A percentile compares a stretch with the other conserved stretches of the same genome.
Conservation (phyloP, 2,329 filamentous ascomycete genomes). For the Epichloe sibirici region DNA sequence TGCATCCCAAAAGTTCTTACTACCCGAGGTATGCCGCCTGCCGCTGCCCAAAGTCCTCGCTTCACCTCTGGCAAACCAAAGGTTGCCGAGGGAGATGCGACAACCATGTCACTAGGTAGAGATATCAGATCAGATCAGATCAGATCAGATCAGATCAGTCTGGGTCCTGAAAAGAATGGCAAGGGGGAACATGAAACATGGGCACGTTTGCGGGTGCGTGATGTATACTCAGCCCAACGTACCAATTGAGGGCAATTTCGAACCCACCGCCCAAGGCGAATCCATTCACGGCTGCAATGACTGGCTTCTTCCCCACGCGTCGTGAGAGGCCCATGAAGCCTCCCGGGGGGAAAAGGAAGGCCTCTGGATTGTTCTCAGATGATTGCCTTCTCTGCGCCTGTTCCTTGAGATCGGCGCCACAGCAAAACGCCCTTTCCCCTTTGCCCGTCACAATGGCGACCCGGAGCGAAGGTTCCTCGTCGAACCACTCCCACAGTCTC, state of each 20-base stretch:
- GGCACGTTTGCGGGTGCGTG: no score
- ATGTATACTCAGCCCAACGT: slow-evolving; percentile 9
- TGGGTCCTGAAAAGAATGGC: neutral
- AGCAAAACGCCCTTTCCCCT: slow-evolving; percentile 40
- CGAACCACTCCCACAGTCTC: slow-evolving; percentile 39
- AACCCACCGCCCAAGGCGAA: slow-evolving; percentile 45
- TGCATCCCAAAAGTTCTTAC: slow-evolving; percentile 34
- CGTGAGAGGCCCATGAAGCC: slow-evolving; percentile 39
- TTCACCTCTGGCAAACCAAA: slow-evolving; percentile 43
- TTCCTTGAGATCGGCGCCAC: slow-evolving; percentile 42
- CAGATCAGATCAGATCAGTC: no score
- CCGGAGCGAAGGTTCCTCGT: slow-evolving; percentile 33
- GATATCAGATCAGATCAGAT: neutral
- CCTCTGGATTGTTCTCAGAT: slow-evolving; percentile 6
- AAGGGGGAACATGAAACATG: neutral
- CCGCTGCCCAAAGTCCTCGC: slow-evolving; percentile 40
- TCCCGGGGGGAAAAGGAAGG: slow-evolving; percentile 19
- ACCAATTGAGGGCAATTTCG: slow-evolving; percentile 44
- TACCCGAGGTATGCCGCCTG: slow-evolving; percentile 38
- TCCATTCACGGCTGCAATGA: slow-evolving; percentile 48
- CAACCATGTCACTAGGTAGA: slow-evolving; percentile 33
- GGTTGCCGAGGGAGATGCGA: slow-evolving; percentile 36
- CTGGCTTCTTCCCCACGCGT: slow-evolving; percentile 45
- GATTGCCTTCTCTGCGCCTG: slow-evolving; percentile 17
- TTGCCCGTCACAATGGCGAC: slow-evolving; percentile 39